A percentile compares a stretch with the other conserved stretches of the same genome.
Conservation (phyloP, 108 stramenopile species). For the Stephanodiscus minutulus region DNA sequence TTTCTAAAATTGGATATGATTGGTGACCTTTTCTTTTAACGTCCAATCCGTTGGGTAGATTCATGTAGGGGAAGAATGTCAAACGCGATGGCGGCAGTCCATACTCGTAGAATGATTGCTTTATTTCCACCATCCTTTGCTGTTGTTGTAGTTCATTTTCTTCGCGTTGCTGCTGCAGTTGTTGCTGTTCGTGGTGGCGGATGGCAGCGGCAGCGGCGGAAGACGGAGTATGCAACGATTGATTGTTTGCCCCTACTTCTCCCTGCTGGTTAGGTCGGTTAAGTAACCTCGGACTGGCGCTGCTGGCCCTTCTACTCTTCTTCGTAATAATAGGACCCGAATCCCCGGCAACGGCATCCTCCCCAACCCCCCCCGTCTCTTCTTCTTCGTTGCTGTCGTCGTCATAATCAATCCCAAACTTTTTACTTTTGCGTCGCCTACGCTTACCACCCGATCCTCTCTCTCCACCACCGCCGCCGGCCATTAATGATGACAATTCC, state of each 20-base stretch:
- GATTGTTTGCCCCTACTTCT: not conserved
- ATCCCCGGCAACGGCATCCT: too few species aligned
- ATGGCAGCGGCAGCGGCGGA: not conserved
- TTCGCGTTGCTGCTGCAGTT: not conserved
- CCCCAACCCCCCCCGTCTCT: too few species aligned
- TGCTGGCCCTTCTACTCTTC: too few species aligned
- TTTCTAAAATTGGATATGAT: constrained; percentile 22
- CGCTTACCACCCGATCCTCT: not conserved
- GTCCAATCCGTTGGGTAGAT: constrained; percentile 18
- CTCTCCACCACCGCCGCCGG: not conserved
- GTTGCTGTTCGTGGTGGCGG: not conserved
- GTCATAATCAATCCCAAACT: not conserved
- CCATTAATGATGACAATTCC: constrained; percentile 7
- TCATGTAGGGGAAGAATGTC: constrained; percentile 25
- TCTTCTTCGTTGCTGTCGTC: not conserved
- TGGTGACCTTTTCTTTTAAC: constrained; percentile 5
- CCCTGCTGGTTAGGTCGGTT: too few species aligned
- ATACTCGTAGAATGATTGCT: constrained; percentile 8
- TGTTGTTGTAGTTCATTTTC: not conserved
- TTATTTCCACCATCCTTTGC: not conserved
- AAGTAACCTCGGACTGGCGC: not conserved
- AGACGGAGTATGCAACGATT: not conserved
- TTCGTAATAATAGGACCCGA: too few species aligned
- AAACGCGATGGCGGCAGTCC: constrained; percentile 17
- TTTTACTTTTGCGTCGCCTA: constrained; percentile 7